Evolutionary conservation across 768 basidiomycete species (phyloP).

Genomic region (Cubamyces sp.): DNA sequence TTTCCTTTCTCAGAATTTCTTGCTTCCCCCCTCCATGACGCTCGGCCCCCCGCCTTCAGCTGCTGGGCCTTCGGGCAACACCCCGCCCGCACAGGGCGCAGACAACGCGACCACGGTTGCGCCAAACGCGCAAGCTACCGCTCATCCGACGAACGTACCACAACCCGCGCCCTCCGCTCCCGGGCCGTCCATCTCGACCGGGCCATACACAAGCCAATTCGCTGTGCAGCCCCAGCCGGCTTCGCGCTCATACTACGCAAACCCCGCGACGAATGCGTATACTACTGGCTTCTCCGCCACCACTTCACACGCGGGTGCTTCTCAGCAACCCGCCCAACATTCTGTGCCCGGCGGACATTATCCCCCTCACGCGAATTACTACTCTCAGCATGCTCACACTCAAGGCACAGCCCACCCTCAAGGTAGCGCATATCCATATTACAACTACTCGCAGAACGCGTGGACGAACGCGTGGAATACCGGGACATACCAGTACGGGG

Average conservation of each 20-base stretch:
- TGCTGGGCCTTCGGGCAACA: constrained; percentile 42
- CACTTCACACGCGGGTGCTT: not conserved
- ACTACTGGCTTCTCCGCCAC: not conserved
- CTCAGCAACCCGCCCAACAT: not conserved
- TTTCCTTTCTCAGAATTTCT: constrained; percentile 21
- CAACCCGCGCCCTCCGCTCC: not conserved
- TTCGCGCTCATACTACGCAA: constrained; percentile 4
- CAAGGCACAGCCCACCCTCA: constrained; percentile 2
- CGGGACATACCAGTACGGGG: constrained; percentile 23
- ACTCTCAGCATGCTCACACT: not conserved
- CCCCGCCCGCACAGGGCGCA: constrained; percentile 16
- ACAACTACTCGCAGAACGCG: constrained; percentile 29
- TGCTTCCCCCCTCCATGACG: constrained; percentile 36
- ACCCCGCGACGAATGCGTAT: not conserved
- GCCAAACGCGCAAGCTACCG: not conserved
- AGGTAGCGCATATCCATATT: constrained; percentile 24
- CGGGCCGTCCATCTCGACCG: constrained; percentile 14
- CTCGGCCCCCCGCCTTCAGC: constrained; percentile 46
- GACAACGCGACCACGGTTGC: constrained; percentile 7
- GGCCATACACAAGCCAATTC: constrained; percentile 18
- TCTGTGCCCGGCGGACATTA: not conserved
- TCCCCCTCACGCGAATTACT: constrained; percentile 8
- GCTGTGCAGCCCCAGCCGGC: constrained; percentile 19
- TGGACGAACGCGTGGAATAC: constrained; percentile 28
- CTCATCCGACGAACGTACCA: not conserved